Percentiles rank a stretch among this genome's conserved stretches.
Conservation (phyloP, 2,329 filamentous ascomycete species). For the Neonectria ditissima region DNA sequence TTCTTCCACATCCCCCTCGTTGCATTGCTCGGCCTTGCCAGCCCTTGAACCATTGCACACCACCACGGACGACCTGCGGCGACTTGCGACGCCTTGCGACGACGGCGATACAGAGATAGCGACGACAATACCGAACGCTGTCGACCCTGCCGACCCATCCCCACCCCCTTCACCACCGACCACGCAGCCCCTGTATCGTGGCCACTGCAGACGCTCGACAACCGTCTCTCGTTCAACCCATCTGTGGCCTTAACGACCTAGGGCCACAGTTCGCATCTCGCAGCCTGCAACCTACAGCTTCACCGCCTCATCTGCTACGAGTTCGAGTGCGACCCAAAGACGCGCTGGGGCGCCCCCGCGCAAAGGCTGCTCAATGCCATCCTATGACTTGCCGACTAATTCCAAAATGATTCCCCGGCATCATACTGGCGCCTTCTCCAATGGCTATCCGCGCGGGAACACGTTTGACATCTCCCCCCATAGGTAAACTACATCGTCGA, state of each 20-base stretch:
- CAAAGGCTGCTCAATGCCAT: constrained; percentile 43
- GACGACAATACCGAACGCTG: neutral
- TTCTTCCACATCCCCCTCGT: constrained; percentile 28
- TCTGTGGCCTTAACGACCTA: constrained; percentile 8
- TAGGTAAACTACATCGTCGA: constrained; percentile 68
- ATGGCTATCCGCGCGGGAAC: constrained; percentile 82
- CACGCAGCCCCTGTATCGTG: constrained; percentile 14
- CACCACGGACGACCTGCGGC: constrained; percentile 13
- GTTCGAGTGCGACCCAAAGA: constrained; percentile 24
- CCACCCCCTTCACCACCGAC: constrained; percentile 3
- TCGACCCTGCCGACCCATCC: constrained; percentile 4
- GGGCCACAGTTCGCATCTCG: constrained; percentile 1
- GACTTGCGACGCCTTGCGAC: neutral
- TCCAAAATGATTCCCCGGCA: constrained; percentile 88
- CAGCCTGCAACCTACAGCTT: neutral
- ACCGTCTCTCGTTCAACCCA: constrained; percentile 19
- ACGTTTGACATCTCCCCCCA: constrained; percentile 91
- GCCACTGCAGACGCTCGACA: constrained; percentile 2
- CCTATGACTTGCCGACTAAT: constrained; percentile 47
- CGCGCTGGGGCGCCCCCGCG: constrained; percentile 38
- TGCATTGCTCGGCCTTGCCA: constrained; percentile 8
- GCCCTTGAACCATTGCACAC: constrained; percentile 6
- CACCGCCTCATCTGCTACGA: constrained; percentile 11
- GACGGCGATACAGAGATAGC: neutral
- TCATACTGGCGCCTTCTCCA: constrained; percentile 78